Percentiles rank a stretch among this genome's conserved stretches.
Conservation (phyloP, 805 yeast species). For the Saccharomycopsis olivae region DNA sequence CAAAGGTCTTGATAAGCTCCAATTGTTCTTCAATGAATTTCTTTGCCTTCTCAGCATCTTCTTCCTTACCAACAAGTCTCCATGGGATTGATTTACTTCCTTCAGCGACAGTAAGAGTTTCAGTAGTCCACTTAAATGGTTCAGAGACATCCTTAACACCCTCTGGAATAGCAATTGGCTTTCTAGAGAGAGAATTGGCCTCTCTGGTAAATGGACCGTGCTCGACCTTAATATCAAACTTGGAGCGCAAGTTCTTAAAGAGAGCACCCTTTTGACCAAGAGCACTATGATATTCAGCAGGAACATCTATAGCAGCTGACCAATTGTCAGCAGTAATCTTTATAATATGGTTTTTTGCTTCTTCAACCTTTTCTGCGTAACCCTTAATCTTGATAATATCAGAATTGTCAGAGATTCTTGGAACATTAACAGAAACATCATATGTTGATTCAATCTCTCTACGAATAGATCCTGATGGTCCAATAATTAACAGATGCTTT, state of each 20-base stretch:
- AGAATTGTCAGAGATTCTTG: slow-evolving; percentile 40
- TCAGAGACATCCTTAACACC: slow-evolving; percentile 26
- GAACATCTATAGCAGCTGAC: slow-evolving; percentile 44
- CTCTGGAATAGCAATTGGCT: slow-evolving; percentile 37
- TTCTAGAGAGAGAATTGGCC: slow-evolving; percentile 34
- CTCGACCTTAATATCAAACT: slow-evolving; percentile 45
- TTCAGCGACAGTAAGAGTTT: slow-evolving; percentile 18
- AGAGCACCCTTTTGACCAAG: slow-evolving; percentile 61
- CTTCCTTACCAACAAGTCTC: slow-evolving; percentile 51
- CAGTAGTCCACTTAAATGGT: slow-evolving; percentile 36
- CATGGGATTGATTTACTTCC: slow-evolving; percentile 38
- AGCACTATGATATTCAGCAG: slow-evolving; percentile 44
- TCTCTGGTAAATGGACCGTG: slow-evolving; percentile 42
- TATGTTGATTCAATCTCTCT: slow-evolving; percentile 62
- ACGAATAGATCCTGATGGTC: slow-evolving; percentile 70
- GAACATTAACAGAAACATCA: slow-evolving; percentile 54
- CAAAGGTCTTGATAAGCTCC: slow-evolving; percentile 34
- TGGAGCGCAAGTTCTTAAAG: slow-evolving; percentile 40
- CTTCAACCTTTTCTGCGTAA: slow-evolving; percentile 50
- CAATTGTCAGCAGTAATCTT: slow-evolving; percentile 46
- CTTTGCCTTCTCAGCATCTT: slow-evolving; percentile 41
- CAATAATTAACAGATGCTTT: slow-evolving; percentile 68
- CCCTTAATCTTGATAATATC: slow-evolving; percentile 52
- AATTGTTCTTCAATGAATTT: slow-evolving; percentile 40
- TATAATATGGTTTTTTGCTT: slow-evolving; percentile 50